Conservation (phyloP, 2,329 filamentous ascomycete species). For the Pyrenophora teres region DNA sequence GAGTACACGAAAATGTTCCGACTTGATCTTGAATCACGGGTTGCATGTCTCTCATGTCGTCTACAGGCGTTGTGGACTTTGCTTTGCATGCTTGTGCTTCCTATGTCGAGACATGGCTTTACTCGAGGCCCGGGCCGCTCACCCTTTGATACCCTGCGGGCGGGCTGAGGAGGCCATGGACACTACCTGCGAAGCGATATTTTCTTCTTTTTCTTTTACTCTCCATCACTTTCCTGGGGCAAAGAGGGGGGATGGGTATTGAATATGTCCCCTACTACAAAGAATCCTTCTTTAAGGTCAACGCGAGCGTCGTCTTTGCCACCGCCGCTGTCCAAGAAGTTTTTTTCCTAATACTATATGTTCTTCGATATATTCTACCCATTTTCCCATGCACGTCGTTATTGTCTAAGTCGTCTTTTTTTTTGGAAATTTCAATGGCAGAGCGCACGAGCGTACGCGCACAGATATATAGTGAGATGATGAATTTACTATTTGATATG, state of each 20-base stretch:
- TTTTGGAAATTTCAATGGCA: background rate
- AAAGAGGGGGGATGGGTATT: conserved; percentile 20
- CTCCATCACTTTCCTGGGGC: conserved; percentile 7
- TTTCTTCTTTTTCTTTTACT: conserved; percentile 11
- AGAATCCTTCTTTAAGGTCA: conserved; percentile 1
- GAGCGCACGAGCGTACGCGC: background rate
- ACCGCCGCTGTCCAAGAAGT: conserved; percentile 15
- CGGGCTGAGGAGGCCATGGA: conserved; percentile 25
- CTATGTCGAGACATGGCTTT: conserved; percentile 37
- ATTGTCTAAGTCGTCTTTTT: too few relatives aligned
- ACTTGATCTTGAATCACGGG: conserved; percentile 42
- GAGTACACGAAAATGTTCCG: conserved; percentile 35
- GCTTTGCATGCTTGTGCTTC: conserved; percentile 25
- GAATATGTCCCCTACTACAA: conserved; percentile 9
- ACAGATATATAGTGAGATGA: conserved; percentile 25
- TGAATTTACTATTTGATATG: conserved; percentile 3
- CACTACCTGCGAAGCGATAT: conserved; percentile 28
- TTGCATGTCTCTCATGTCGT: conserved; percentile 45
- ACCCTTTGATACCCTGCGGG: conserved; percentile 44
- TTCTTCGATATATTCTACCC: conserved; percentile 7
- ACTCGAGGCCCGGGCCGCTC: conserved; percentile 36
- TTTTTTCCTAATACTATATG: conserved; percentile 26
- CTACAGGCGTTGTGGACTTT: conserved; percentile 47
- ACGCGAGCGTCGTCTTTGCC: conserved; percentile 4
- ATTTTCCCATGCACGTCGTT: background rate